Conservation (phyloP, 2,329 filamentous ascomycete species). For the Graphilbum sp. region DNA sequence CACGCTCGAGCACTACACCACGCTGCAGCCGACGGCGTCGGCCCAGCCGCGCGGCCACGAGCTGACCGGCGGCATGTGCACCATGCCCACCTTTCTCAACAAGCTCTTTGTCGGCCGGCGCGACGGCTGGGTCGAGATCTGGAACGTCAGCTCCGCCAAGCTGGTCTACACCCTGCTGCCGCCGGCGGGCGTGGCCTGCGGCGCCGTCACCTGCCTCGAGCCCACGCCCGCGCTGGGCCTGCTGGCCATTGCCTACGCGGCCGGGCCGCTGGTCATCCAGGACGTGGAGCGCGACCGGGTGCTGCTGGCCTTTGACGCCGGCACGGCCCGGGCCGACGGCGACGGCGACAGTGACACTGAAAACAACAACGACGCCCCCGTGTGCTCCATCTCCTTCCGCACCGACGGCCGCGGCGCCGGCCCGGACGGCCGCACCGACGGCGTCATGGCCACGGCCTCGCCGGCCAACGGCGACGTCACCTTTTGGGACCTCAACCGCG, state of each 20-base stretch:
- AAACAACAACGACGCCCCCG: conserved; percentile 34
- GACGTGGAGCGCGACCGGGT: conserved; percentile 66
- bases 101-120: conserved; percentile 81
- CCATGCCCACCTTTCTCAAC: conserved; percentile 89
- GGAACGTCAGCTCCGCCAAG: conserved; percentile 89
- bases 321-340: conserved; percentile 20
- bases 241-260: conserved; percentile 73
- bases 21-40: conserved; percentile 47
- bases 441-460: conserved; percentile 88
- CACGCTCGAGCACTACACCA: conserved; percentile 80
- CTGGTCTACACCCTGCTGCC: conserved; percentile 81
- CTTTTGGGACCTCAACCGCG: conserved; percentile 89
- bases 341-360: conserved; percentile 4
- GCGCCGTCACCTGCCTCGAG: conserved; percentile 73
- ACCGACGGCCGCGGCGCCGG: conserved; percentile 81
- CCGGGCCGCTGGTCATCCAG: conserved; percentile 62
- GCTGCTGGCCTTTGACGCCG: conserved; percentile 52
- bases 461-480: conserved; percentile 70
- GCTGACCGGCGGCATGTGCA: conserved; percentile 65
- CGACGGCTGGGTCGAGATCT: conserved; percentile 88
- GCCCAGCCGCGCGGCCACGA: conserved; percentile 42
- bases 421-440: conserved; percentile 66
- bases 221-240: conserved; percentile 72
- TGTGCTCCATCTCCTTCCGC: conserved; percentile 78
- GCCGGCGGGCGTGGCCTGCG: conserved; percentile 46